Percentiles rank a stretch among this genome's conserved stretches.
phyloP scores from a whole-genome alignment of 2,329 filamentous ascomycete species.

The Penicillium sp. region DNA sequence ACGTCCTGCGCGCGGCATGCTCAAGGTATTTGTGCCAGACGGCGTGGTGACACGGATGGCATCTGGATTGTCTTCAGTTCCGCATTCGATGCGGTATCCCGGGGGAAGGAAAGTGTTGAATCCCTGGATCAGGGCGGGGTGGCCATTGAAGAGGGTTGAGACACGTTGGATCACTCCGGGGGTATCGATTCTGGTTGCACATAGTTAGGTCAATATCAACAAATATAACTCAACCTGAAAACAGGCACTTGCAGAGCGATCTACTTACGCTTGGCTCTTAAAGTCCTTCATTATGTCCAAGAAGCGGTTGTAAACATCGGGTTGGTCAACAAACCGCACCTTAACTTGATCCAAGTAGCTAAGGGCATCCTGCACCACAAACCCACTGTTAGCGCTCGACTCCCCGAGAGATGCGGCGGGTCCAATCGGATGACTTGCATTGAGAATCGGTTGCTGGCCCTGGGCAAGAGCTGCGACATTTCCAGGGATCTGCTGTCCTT shows the following conservation, averaged over 20 bases:
- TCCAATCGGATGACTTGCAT: constrained; percentile 50
- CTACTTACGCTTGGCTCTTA: constrained; percentile 87
- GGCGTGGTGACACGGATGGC: constrained; percentile 96
- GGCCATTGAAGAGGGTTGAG: constrained; percentile 91
- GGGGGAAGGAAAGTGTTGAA: constrained; percentile 98
- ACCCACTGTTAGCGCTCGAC: constrained; percentile 22
- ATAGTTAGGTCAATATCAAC: constrained; percentile 11
- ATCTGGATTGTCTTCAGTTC: constrained; percentile 89
- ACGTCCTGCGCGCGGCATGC: constrained; percentile 61
- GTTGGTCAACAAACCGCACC: constrained; percentile 94
- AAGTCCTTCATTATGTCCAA: constrained; percentile 99
- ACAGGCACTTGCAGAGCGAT: constrained; percentile 1
- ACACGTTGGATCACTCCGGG: constrained; percentile 97
- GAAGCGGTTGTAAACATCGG: constrained; percentile 96
- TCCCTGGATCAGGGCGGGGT: constrained; percentile 92
- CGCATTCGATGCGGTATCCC: constrained; percentile 95
- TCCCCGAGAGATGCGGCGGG: constrained; percentile 5
- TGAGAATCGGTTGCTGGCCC: constrained; percentile 82
- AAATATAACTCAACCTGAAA: background rate
- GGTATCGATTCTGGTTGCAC: constrained; percentile 74
- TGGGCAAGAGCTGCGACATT: constrained; percentile 67
- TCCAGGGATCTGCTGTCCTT: constrained; percentile 49
- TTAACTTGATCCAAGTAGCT: constrained; percentile 99
- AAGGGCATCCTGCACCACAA: constrained; percentile 72
- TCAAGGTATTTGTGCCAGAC: constrained; percentile 93